A percentile compares a stretch with the other conserved stretches of the same genome.
Evolutionary conservation across 306 rosid genomes (phyloP).

Genomic region (Glycine soja): DNA sequence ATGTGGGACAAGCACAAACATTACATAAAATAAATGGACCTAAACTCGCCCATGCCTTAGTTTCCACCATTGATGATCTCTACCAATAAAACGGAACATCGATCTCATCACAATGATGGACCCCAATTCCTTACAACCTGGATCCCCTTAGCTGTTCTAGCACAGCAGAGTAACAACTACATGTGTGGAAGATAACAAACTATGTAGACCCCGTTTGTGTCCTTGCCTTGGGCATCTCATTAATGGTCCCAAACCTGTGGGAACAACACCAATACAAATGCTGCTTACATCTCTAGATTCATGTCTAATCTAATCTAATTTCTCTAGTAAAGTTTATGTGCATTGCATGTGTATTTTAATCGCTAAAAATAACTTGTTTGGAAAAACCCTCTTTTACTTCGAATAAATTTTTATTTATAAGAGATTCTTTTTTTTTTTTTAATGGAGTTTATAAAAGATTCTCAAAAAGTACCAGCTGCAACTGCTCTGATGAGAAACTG

Average conservation of each 20-base stretch:
- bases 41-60: background rate
- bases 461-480: background rate
- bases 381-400: too few relatives aligned
- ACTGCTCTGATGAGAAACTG: background rate
- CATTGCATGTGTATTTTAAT: too few relatives aligned
- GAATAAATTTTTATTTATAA: too few relatives aligned
- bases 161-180: conserved; percentile 52
- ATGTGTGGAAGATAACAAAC: conserved; percentile 51
- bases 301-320: too few relatives aligned
- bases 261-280: conserved; percentile 35
- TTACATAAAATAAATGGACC: conserved; percentile 49
- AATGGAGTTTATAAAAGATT: too few relatives aligned
- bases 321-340: too few relatives aligned
- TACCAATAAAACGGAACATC: conserved; percentile 22
- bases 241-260: conserved; percentile 60
- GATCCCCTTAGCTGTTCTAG: conserved; percentile 64
- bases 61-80: conserved; percentile 42
- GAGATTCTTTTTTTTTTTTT: too few relatives aligned
- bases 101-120: conserved; percentile 44
- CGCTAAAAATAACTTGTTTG: too few relatives aligned
- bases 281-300: background rate
- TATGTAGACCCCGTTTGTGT: conserved; percentile 47
- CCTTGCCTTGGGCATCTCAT: background rate
- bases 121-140: conserved; percentile 59
- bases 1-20: background rate